Evolutionary conservation across 208 protist genomes (phyloP), one percentile per base, ranked within the genome.

Genomic region (Acanthamoeba lenticulata): DNA sequence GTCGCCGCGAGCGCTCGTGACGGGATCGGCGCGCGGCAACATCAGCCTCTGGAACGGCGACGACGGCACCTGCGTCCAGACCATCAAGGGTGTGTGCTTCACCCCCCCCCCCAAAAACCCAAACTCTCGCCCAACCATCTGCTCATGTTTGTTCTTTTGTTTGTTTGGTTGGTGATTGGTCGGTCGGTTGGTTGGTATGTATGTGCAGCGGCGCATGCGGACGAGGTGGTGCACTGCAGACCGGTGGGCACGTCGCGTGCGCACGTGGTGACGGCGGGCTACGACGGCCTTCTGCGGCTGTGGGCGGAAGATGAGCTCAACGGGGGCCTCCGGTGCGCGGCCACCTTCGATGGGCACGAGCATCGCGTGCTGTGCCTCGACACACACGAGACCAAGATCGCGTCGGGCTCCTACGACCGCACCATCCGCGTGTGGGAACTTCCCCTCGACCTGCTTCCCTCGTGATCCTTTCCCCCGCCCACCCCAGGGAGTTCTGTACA

Each of bases 51-150:
- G 79, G 79, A 88, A 88, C 45, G 4, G 27, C 40, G 2, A 88
- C 29, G 57, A 88, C 79, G 79, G 79, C 79, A n/a, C 79, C 45
- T 88, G 79, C 79, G 21, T 60, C n/a, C 45, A 88, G 45, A 4
- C 79, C 47, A 49, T 88, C 29, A 77, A 77, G 42, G 67, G 67
- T 77, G 24, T 13, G 65, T 11, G 15, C 15, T 21, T 27, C 52
- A 60, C 57, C 27, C 57, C 3, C 57, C 4, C 57, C 6, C 57
- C 6, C 57, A 9, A 2, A 1, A 2, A 34, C 57, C 27, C 27
- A 65, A 21, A 4, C 19, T 21, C 19, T 24, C 19, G 19, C 11
- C 52, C 27, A 24, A 60, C 52, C 5, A n/a, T n/a, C n/a, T n/a
- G n/a, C n/a, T n/a, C n/a, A n/a, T n/a, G n/a, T n/a, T n/a, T n/a